Conservation (phyloP, 257 asterid genomes). For the Hygrophila difformis region DNA sequence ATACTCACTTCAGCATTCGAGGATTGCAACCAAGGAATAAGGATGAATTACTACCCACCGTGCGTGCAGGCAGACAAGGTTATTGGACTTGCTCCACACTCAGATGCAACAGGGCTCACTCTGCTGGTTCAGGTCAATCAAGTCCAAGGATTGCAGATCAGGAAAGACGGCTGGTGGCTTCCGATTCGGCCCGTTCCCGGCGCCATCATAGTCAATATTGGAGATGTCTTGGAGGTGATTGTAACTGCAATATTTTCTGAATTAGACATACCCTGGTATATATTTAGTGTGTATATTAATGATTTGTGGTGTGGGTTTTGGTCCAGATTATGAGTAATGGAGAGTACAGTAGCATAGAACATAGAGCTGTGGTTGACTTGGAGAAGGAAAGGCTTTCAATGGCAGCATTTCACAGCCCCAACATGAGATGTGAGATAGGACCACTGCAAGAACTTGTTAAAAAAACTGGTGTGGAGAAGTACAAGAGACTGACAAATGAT, state of each 20-base stretch:
- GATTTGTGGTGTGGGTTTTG: too few relatives aligned
- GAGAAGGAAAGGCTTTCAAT: conserved; percentile 24
- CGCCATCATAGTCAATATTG: conserved; percentile 29
- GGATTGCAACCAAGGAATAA: conserved; percentile 30
- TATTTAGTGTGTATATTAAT: too few relatives aligned
- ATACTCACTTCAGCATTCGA: conserved; percentile 14
- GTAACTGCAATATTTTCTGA: too few relatives aligned
- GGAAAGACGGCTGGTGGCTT: conserved; percentile 21
- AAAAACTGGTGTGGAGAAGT: conserved; percentile 13
- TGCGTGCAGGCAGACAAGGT: conserved; percentile 26
- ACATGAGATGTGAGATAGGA: conserved; percentile 1
- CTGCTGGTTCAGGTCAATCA: conserved; percentile 21
- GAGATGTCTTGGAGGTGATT: conserved; percentile 29
- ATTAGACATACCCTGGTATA: too few relatives aligned
- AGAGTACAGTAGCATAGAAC: conserved; percentile 27
- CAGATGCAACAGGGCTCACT: conserved; percentile 28
- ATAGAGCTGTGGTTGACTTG: conserved; percentile 20
- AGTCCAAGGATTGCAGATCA: conserved; percentile 30
- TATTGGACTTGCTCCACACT: conserved; percentile 28
- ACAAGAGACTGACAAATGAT: conserved; percentile 14
- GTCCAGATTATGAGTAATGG: conserved; percentile 31
- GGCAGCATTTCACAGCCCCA: conserved; percentile 30
- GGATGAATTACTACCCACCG: conserved; percentile 39
- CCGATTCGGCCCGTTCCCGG: conserved; percentile 24
- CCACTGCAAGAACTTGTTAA: conserved; percentile 18